Base-by-base conservation (phyloP, 2,329 filamentous ascomycete species). In the Phyllosticta paracitricarpa region DNA sequence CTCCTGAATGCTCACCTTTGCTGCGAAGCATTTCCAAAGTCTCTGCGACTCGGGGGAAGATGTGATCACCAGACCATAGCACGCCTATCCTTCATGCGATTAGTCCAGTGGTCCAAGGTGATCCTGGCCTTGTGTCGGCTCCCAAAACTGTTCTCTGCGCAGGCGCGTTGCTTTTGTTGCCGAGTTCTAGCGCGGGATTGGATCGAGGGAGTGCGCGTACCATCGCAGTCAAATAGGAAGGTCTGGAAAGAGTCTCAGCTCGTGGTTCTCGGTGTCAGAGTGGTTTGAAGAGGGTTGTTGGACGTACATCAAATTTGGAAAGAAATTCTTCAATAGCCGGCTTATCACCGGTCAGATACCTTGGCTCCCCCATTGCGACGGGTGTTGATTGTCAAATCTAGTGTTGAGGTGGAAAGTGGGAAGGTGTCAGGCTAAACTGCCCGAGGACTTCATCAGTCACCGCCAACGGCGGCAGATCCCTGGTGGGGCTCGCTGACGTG, bases 201-300 rank as follows among this genome's bases (percentile, higher is more conserved):
- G 48, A 33, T 48, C 17, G 59, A 33, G 54, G 58, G 40, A 24
- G 14, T 19, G 14, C 24, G 59, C 80, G 69, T 79, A 96, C 93
- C 94, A 84, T 99, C 94, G 77, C 94, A 99, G 73, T 99, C 94
- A 70, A 99, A 90, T 12, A 99, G 80, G 71, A 99, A 97, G 40
- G 89, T 86, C 91, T 96, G 62, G 63, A 55, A 14, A 56, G 28
- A 48, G 40, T n/a, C 6, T 48, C 28, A 30, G 26, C 25, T 52
- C 25, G 56, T 51, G n/a, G 17, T 61, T 60, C 70, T 70, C 59
- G 72, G 67, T 62, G 17, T 60, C 10, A 24, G 25, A 48, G 10
- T 35, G 56, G 48, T 48, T 26, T 7, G 1, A 28, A 40, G n/a
- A 28, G 17, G 54, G 59, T 62, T 63, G 19, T 62, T 67, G 52